Evolutionary conservation across 1,284 basidiomycete species (phyloP).

Genomic region (Mycena citricolor): DNA sequence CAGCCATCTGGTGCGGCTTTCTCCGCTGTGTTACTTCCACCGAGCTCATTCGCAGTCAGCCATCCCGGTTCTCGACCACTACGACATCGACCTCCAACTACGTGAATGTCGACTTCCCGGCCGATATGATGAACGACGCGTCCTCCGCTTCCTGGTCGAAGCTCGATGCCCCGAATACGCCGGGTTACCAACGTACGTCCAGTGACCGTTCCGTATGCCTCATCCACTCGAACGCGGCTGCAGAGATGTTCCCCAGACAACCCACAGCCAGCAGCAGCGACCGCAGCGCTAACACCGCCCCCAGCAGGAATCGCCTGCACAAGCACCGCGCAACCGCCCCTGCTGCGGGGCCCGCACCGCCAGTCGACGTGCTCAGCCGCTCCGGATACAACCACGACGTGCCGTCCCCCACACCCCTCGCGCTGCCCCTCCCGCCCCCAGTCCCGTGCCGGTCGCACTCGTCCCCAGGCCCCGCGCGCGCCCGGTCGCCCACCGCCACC

Average conservation of each 20-base stretch:
- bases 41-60: constrained; percentile 9
- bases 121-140: constrained; percentile 20
- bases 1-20: constrained; percentile 5
- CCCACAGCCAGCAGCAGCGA: neutral
- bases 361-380: constrained; percentile 18
- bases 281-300: no score
- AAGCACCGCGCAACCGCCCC: constrained; percentile 19
- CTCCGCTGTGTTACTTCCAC: neutral
- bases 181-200: constrained; percentile 14
- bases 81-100: constrained; percentile 29
- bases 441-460: neutral
- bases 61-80: constrained; percentile 23
- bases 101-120: constrained; percentile 24
- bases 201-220: neutral
- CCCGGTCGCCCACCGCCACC: constrained; percentile 1
- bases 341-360: constrained; percentile 10
- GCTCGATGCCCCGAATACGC: constrained; percentile 21
- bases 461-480: neutral
- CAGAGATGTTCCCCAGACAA: constrained; percentile 8
- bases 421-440: neutral
- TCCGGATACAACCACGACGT: constrained; percentile 14
- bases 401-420: neutral
- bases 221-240: neutral
- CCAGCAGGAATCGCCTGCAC: constrained; percentile 17
- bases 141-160: constrained; percentile 25